Evolutionary conservation across 2,329 filamentous ascomycete genomes (phyloP).

Genomic region (Fusarium humuli): DNA sequence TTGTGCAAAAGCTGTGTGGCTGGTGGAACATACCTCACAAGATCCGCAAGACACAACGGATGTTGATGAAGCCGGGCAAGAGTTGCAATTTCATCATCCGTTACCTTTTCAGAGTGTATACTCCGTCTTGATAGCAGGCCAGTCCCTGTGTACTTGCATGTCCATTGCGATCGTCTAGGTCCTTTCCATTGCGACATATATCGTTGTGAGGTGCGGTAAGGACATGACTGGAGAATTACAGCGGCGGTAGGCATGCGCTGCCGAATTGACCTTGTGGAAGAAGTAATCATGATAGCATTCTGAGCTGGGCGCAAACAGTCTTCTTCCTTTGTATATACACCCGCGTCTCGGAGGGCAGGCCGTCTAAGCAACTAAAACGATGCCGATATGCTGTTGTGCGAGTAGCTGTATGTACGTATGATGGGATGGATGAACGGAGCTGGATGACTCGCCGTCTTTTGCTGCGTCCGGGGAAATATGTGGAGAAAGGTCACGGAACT

Average conservation of each 20-base stretch:
- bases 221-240: constrained; percentile 13
- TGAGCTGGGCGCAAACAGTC: neutral
- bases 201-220: constrained; percentile 10
- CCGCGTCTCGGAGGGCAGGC: neutral
- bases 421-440: neutral
- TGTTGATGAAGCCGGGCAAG: constrained; percentile 84
- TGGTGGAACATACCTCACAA: constrained; percentile 75
- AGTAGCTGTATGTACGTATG: neutral
- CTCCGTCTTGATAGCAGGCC: constrained; percentile 11
- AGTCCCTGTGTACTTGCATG: neutral
- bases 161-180: constrained; percentile 11
- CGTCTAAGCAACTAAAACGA: neutral
- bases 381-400: neutral
- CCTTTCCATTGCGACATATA: constrained; percentile 15
- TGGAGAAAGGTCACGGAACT: constrained; percentile 10
- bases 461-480: constrained; percentile 18
- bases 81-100: constrained; percentile 80
- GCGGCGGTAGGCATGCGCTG: constrained; percentile 32
- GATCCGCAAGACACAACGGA: constrained; percentile 84
- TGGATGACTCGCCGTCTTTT: constrained; percentile 34
- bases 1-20: neutral
- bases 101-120: constrained; percentile 54
- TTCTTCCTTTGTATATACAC: neutral
- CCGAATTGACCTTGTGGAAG: constrained; percentile 40
- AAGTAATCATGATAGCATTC: constrained; percentile 44